phyloP scores from a whole-genome alignment of 306 rosid genomes.

The Malus asiatica region DNA sequence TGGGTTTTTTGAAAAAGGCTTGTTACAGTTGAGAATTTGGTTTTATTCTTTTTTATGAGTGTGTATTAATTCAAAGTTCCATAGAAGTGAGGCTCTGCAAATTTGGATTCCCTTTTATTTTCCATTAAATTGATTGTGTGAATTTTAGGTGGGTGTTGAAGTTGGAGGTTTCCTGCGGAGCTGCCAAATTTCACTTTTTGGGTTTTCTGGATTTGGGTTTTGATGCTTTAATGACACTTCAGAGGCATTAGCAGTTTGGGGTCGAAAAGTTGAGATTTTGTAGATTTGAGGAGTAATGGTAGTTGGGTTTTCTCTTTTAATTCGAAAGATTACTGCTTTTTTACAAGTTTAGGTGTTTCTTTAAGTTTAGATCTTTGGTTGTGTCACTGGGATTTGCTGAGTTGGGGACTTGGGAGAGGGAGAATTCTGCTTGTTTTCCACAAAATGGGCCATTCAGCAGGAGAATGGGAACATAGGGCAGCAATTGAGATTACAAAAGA shows the following conservation, averaged over 20 bases:
- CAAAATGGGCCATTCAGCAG: slow-evolving; percentile 81
- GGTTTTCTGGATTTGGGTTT: slow-evolving; percentile 27
- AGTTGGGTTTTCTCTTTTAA: slow-evolving; percentile 11
- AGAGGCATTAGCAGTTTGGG: slow-evolving; percentile 7
- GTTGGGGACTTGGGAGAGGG: slow-evolving; percentile 18
- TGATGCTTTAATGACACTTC: slow-evolving; percentile 23
- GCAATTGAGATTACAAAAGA: slow-evolving; percentile 66
- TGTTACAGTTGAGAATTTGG: slow-evolving; percentile 7
- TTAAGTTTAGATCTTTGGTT: not conserved
- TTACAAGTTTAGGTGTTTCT: slow-evolving; percentile 14
- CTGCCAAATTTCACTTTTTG: slow-evolving; percentile 29
- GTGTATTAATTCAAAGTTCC: not conserved
- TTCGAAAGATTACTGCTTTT: slow-evolving; percentile 19
- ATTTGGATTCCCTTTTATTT: slow-evolving; percentile 1
- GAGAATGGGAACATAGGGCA: slow-evolving; percentile 65
- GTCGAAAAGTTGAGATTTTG: slow-evolving; percentile 6
- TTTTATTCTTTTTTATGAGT: slow-evolving; percentile 14
- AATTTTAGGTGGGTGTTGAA: slow-evolving; percentile 26
- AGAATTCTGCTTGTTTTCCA: slow-evolving; percentile 2
- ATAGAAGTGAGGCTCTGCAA: not conserved
- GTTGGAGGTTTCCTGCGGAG: slow-evolving; percentile 30
- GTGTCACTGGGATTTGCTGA: not conserved
- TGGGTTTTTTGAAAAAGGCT: slow-evolving; percentile 14
- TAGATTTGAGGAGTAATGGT: slow-evolving; percentile 42
- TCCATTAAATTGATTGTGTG: not conserved